phyloP scores from a whole-genome alignment of 148 eudicot genomes.

The Fagopyrum esculentum region DNA sequence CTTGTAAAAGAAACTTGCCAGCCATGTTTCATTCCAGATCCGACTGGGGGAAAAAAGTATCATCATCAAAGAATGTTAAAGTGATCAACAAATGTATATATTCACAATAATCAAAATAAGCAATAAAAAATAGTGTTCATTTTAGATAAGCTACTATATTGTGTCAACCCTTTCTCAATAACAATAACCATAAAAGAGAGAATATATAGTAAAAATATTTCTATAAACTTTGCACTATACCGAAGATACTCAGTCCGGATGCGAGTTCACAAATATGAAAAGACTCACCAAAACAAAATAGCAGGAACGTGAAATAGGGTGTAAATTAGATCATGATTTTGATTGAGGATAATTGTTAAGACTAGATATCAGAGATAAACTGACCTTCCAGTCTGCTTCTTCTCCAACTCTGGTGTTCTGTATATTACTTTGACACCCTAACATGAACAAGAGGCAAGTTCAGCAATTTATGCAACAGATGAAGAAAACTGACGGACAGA shows the following conservation, averaged over 20 bases:
- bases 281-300: not conserved
- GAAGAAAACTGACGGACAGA: constrained; percentile 4
- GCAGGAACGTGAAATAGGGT: not conserved
- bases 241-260: not conserved
- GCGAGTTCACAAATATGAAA: not conserved
- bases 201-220: not conserved
- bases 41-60: constrained; percentile 39
- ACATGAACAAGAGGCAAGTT: constrained; percentile 4
- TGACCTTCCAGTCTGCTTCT: constrained; percentile 84
- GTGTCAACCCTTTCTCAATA: not conserved
- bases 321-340: not conserved
- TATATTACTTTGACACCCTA: constrained; percentile 87
- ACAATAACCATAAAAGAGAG: not conserved
- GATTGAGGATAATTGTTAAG: not conserved
- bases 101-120: not conserved
- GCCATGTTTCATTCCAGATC: constrained; percentile 95
- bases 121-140: not conserved
- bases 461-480: not conserved
- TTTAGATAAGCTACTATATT: not conserved
- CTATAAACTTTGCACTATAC: not conserved
- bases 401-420: constrained; percentile 80
- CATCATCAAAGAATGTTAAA: not conserved
- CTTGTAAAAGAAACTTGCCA: constrained; percentile 90
- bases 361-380: not conserved
- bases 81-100: not conserved